Percentiles rank a stretch among this genome's conserved stretches.
These are phyloP conservation scores for Populus nigra DNA, from an alignment of 345 rosid species.

Conservation along the genomic window DNA sequence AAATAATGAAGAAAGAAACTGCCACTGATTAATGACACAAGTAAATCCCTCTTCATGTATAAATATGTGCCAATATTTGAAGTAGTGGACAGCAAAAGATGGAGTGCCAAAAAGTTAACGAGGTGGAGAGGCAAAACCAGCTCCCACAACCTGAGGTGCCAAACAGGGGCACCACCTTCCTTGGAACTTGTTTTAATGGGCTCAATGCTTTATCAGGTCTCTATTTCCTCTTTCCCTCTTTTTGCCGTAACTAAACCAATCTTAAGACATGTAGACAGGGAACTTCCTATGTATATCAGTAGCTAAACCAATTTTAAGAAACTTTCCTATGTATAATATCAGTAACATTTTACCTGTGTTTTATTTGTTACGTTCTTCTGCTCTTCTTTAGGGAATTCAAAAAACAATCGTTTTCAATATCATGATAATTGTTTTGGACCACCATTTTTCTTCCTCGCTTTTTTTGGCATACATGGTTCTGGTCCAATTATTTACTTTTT, in stretches of 20 bases:
- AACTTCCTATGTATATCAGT: neutral
- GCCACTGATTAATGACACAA: neutral
- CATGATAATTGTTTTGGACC: neutral
- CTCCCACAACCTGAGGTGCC: slow-evolving; percentile 20
- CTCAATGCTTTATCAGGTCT: slow-evolving; percentile 61
- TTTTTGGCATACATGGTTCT: too few relatives aligned
- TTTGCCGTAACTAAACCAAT: neutral
- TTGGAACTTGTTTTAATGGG: slow-evolving; percentile 69
- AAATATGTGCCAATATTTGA: neutral
- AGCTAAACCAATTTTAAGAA: neutral
- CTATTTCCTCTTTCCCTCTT: neutral
- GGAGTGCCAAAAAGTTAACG: slow-evolving; percentile 19
- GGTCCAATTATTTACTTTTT: too few relatives aligned
- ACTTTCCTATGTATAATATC: neutral
- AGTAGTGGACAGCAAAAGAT: slow-evolving; percentile 7
- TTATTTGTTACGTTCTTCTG: neutral
- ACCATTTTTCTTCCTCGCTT: too few relatives aligned
- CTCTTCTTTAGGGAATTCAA: neutral
- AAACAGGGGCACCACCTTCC: slow-evolving; percentile 48
- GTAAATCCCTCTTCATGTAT: neutral
- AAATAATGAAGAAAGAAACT: neutral
- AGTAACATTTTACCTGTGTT: neutral
- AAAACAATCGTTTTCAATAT: neutral
- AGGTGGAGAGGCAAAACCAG: slow-evolving; percentile 42
- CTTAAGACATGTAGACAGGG: neutral